Conservation (phyloP, 169 alveolate genomes). For the Plasmodium fragile region DNA sequence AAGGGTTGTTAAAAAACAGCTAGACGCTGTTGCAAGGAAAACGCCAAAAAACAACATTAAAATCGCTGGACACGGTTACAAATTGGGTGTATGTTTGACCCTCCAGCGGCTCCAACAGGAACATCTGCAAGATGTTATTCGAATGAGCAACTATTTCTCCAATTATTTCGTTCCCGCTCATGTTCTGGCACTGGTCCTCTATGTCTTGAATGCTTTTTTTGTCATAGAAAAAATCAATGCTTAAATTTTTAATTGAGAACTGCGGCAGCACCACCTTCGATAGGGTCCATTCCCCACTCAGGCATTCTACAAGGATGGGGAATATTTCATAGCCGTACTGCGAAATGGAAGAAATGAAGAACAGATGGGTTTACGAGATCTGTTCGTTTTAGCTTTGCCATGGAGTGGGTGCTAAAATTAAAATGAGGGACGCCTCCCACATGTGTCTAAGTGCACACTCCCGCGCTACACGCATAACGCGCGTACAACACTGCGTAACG, state of each 20-base stretch:
- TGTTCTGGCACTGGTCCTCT: conserved; percentile 27
- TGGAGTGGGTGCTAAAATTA: background rate
- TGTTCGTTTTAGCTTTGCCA: background rate
- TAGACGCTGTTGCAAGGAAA: background rate
- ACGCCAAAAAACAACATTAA: conserved; percentile 54
- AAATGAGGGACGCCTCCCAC: background rate
- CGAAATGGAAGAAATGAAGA: conserved; percentile 1
- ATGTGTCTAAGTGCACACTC: background rate
- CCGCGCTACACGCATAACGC: background rate
- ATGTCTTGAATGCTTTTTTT: conserved; percentile 59
- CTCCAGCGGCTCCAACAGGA: conserved; percentile 52
- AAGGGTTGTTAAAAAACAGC: background rate
- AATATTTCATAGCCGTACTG: conserved; percentile 69
- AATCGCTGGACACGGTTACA: conserved; percentile 67
- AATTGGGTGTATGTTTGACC: background rate
- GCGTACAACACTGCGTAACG: background rate
- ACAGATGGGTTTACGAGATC: background rate
- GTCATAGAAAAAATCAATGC: conserved; percentile 65
- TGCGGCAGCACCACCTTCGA: conserved; percentile 64
- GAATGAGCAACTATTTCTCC: conserved; percentile 74
- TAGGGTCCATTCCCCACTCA: conserved; percentile 48
- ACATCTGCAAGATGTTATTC: conserved; percentile 49
- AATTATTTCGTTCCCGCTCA: conserved; percentile 59
- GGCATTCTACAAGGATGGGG: conserved; percentile 44
- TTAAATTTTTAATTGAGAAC: conserved; percentile 61